Base-by-base conservation (phyloP, 495 filamentous ascomycete genomes). In the Penicillium antarcticum region DNA sequence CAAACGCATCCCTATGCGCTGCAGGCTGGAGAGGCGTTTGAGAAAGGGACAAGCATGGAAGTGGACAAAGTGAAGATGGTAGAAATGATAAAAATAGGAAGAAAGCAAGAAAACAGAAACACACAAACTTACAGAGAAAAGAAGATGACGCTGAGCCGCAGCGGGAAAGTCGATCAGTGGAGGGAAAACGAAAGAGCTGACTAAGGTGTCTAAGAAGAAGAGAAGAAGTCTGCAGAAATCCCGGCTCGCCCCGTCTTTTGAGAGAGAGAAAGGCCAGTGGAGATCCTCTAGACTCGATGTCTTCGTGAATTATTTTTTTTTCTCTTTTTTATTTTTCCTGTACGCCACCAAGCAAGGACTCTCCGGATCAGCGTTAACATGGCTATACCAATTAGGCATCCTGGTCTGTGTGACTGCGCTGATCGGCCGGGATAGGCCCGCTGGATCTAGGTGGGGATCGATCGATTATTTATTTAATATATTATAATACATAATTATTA, bases 181-280 rank as follows among this genome's bases (percentile, higher is more conserved):
- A 57, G 51, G 51, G 36, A 34, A 29, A 29, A 29, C 2, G 39
- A 33, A 36, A 19, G 31, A 42, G 55, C 51, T 62, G 62, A 66
- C 57, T 57, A 62, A 62, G 51, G 33, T 26, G 42, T 38, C n/a
- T 38, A 44, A 50, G 48, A 58, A 55, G 57, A 52, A 53, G 38
- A 57, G 52, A 59, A 46, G 63, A 68, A 52, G 56, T 59, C 59
- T 63, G 62, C 62, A 58, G 57, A 65, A 68, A 65, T 55, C 56
- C 65, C 60, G 61, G 57, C 45, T 52, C 53, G 57, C 56, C 54
- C 47, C 47, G 47, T 49, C 50, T 60, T 53, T 56, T 55, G 55
- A 55, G 55, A 47, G 43, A 42, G 49, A 38, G 41, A 37, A 32
- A 13, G 41, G 40, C 19, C 40, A 24, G 35, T 37, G 41, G 47